Evolutionary conservation across 192 early-diverging fungal species (phyloP).

Genomic region (Backusella parvicylindrica): DNA sequence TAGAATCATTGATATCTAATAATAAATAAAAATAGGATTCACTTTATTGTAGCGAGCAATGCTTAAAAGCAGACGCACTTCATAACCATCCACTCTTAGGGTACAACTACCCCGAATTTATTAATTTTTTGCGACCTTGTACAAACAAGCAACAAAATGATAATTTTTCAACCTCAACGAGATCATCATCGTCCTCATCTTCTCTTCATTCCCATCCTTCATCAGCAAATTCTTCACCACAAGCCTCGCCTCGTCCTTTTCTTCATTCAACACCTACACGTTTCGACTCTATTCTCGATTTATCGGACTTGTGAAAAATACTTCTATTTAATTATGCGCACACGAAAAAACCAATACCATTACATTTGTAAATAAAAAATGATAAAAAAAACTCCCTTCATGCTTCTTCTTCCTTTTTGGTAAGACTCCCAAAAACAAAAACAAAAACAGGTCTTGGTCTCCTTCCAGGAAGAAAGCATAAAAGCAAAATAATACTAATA

Average conservation of each 20-base stretch:
- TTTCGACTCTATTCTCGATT: not conserved
- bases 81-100: not conserved
- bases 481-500: not conserved
- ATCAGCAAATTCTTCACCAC: conserved; percentile 1
- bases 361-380: not conserved
- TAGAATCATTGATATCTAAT: not conserved
- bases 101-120: conserved; percentile 1
- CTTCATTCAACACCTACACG: not conserved
- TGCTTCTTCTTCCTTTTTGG: not conserved
- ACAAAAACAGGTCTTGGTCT: not conserved
- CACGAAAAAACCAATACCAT: conserved; percentile 5
- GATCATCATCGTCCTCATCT: not conserved
- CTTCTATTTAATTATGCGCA: not conserved
- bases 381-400: not conserved
- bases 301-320: conserved; percentile 2
- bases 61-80: conserved; percentile 1
- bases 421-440: not conserved
- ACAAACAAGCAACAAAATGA: not conserved
- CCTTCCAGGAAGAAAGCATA: not conserved
- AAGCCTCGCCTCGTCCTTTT: not conserved
- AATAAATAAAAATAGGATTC: conserved; percentile 2
- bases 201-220: not conserved
- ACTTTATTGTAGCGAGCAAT: conserved; percentile 6
- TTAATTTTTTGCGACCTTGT: not conserved
- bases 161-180: not conserved